phyloP scores from a whole-genome alignment of 495 filamentous ascomycete species.

The Neurospora pannonica region DNA sequence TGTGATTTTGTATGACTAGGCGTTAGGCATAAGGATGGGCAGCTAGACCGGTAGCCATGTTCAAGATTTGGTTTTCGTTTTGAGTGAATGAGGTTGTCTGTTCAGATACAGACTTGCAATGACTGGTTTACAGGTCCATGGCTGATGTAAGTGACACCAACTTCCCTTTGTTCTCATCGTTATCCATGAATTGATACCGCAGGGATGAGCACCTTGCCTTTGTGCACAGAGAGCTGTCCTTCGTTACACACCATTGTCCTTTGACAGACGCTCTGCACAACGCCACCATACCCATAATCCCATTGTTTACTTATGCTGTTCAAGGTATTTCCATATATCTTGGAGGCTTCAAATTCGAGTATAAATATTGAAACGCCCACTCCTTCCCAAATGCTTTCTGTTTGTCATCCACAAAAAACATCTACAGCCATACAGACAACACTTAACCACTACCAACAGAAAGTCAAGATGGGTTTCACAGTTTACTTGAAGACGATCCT shows the following conservation, averaged over 20 bases:
- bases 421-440: neutral
- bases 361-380: neutral
- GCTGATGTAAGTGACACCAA: neutral
- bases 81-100: neutral
- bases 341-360: neutral
- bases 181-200: neutral
- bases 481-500: neutral
- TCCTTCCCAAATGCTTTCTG: neutral
- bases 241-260: neutral
- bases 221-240: neutral
- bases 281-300: neutral
- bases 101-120: neutral
- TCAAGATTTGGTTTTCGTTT: constrained; percentile 7
- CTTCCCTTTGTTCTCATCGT: neutral
- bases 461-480: neutral
- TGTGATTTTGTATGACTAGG: constrained; percentile 24
- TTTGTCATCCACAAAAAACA: neutral
- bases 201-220: neutral
- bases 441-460: neutral
- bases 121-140: neutral
- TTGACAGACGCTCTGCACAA: neutral
- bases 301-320: neutral
- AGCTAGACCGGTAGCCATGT: constrained; percentile 18
- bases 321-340: neutral
- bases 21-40: constrained; percentile 16